Evolutionary conservation across 2,329 filamentous ascomycete genomes (phyloP).

Genomic region (Camptophora hylomeconis): DNA sequence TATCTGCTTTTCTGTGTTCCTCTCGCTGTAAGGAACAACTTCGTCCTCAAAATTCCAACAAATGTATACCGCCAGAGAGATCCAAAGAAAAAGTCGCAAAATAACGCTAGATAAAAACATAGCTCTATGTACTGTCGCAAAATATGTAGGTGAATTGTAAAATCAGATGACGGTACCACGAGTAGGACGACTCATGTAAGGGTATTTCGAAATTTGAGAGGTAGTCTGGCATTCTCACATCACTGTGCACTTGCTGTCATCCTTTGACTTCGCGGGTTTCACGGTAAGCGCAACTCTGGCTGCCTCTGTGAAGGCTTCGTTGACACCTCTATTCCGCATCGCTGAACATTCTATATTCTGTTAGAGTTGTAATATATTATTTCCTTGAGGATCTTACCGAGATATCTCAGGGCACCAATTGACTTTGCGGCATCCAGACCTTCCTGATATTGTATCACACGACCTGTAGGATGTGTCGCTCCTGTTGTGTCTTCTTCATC

Average conservation of each 20-base stretch:
- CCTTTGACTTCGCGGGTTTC: constrained; percentile 25
- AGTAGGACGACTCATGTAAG: no score
- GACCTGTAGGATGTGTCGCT: constrained; percentile 23
- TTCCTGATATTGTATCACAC: constrained; percentile 71
- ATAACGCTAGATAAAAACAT: no score
- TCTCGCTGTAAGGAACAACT: no score
- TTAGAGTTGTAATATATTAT: constrained; percentile 2
- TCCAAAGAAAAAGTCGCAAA: no score
- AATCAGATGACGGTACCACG: no score
- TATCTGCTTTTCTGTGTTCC: no score
- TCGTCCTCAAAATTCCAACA: no score
- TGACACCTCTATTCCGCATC: constrained; percentile 94
- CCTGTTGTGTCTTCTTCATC: constrained; percentile 45
- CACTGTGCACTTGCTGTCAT: constrained; percentile 19
- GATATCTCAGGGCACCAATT: constrained; percentile 84
- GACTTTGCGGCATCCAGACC: constrained; percentile 81
- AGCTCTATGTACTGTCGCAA: no score
- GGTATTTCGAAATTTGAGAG: no score
- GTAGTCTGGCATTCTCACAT: no score
- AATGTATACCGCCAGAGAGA: no score
- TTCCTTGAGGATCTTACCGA: constrained; percentile 40
- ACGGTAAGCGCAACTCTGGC: constrained; percentile 71
- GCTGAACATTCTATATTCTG: constrained; percentile 69
- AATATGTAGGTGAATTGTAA: no score
- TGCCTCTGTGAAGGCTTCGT: constrained; percentile 96